Conservation (phyloP, 1,284 basidiomycete genomes). For the Phellopilus nigrolimitatus region DNA sequence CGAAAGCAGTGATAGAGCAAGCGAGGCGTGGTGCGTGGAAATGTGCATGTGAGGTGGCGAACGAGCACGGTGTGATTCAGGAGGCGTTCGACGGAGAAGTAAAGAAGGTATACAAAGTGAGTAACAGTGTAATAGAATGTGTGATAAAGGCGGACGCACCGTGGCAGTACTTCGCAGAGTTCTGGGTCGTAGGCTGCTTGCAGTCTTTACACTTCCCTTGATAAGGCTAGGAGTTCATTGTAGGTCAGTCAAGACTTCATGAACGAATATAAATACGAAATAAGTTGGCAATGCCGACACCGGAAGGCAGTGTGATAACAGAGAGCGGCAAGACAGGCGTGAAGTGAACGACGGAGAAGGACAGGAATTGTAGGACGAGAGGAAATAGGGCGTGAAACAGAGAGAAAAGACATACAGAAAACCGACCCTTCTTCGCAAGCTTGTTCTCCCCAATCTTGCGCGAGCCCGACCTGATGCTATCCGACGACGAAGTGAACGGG, state of each 20-base stretch:
- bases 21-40: background rate
- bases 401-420: slow-evolving; percentile 21
- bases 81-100: background rate
- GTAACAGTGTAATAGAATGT: background rate
- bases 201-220: slow-evolving; percentile 80
- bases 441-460: slow-evolving; percentile 83
- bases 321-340: background rate
- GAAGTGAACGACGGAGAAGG: slow-evolving; percentile 13
- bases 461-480: slow-evolving; percentile 70
- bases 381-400: slow-evolving; percentile 51
- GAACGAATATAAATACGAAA: background rate
- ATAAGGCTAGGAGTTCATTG: slow-evolving; percentile 53
- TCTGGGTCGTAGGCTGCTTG: slow-evolving; percentile 75
- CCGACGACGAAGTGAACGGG: slow-evolving; percentile 68
- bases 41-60: background rate
- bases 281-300: slow-evolving; percentile 19
- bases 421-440: slow-evolving; percentile 55
- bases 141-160: slow-evolving; percentile 38
- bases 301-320: too few species aligned
- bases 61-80: background rate
- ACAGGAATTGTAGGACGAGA: slow-evolving; percentile 51
- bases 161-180: slow-evolving; percentile 81
- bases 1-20: background rate
- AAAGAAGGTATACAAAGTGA: background rate
- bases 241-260: background rate